Percentiles rank a stretch among this genome's conserved stretches.
Evolutionary conservation across 1,284 basidiomycete genomes (phyloP).

Genomic region (Microbotryomycetes sp.): DNA sequence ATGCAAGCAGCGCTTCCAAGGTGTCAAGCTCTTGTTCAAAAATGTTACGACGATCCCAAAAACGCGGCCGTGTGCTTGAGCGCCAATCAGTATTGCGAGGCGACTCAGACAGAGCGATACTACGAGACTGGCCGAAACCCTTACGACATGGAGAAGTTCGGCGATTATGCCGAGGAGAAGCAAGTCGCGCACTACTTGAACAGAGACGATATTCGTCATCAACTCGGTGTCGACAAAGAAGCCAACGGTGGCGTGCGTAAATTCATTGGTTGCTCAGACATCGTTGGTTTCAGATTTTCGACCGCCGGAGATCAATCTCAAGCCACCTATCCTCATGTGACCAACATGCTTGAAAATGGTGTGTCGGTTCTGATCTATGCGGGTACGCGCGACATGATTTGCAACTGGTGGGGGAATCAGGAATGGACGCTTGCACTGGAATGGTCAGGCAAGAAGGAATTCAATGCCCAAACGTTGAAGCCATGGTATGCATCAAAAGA

Average conservation of each 20-base stretch:
- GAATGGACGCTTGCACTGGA: slow-evolving; percentile 28
- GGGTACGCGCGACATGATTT: slow-evolving; percentile 30
- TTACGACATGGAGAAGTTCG: slow-evolving; percentile 35
- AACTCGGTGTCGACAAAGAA: slow-evolving; percentile 34
- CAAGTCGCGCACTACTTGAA: slow-evolving; percentile 34
- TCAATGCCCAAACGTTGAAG: slow-evolving; percentile 16
- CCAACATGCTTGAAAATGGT: slow-evolving; percentile 29
- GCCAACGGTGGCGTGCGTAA: slow-evolving; percentile 28
- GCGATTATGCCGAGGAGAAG: slow-evolving; percentile 32
- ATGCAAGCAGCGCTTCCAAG: slow-evolving; percentile 26
- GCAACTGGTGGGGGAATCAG: slow-evolving; percentile 32
- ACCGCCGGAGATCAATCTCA: slow-evolving; percentile 32
- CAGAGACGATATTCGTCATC: slow-evolving; percentile 20
- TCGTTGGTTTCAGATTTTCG: slow-evolving; percentile 31
- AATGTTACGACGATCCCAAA: slow-evolving; percentile 29
- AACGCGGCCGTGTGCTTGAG: slow-evolving; percentile 27
- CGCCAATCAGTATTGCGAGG: slow-evolving; percentile 34
- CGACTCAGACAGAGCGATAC: slow-evolving; percentile 29
- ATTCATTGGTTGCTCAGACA: slow-evolving; percentile 33
- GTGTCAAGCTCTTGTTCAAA: slow-evolving; percentile 30
- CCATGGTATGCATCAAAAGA: slow-evolving; percentile 30
- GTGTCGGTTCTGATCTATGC: slow-evolving; percentile 31
- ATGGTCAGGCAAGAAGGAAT: slow-evolving; percentile 27
- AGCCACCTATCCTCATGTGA: slow-evolving; percentile 27
- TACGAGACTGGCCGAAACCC: slow-evolving; percentile 25